Evolutionary conservation across 768 basidiomycete species (phyloP).

Genomic region (Suillus variegatus): DNA sequence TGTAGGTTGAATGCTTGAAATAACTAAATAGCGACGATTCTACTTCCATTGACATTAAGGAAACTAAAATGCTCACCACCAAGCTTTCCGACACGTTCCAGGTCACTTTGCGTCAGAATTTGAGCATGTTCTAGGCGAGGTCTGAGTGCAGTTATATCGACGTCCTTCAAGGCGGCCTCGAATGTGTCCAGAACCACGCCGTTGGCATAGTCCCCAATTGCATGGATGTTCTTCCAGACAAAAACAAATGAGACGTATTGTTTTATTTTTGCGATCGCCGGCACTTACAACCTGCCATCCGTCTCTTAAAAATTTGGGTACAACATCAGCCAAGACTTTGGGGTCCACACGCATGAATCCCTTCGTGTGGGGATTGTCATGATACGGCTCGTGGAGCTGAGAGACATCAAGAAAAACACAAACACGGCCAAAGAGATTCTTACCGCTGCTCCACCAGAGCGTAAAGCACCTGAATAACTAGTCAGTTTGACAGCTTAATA

Average conservation of each 20-base stretch:
- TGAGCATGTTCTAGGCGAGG: slow-evolving; percentile 92
- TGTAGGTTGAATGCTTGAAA: slow-evolving; percentile 88
- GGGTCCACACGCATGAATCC: slow-evolving; percentile 78
- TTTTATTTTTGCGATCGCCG: not conserved
- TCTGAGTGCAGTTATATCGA: slow-evolving; percentile 63
- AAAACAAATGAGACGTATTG: not conserved
- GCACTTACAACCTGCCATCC: slow-evolving; percentile 88
- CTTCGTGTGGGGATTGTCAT: slow-evolving; percentile 70
- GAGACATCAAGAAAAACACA: slow-evolving; percentile 3
- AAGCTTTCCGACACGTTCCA: slow-evolving; percentile 72
- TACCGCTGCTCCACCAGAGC: slow-evolving; percentile 90
- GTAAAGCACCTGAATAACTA: slow-evolving; percentile 67
- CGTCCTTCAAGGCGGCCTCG: slow-evolving; percentile 61
- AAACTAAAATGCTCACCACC: slow-evolving; percentile 57
- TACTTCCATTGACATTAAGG: slow-evolving; percentile 8
- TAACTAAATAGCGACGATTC: slow-evolving; percentile 51
- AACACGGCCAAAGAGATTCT: slow-evolving; percentile 17
- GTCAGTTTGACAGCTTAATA: not conserved
- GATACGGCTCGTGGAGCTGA: slow-evolving; percentile 80
- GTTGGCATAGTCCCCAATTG: slow-evolving; percentile 88
- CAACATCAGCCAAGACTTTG: slow-evolving; percentile 58
- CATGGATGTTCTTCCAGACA: slow-evolving; percentile 72
- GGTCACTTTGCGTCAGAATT: slow-evolving; percentile 75
- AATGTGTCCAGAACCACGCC: slow-evolving; percentile 82
- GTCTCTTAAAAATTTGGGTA: slow-evolving; percentile 71